Conservation (phyloP, 176 grass and related monocot species). For the Rhipidocladum racemiflorum region DNA sequence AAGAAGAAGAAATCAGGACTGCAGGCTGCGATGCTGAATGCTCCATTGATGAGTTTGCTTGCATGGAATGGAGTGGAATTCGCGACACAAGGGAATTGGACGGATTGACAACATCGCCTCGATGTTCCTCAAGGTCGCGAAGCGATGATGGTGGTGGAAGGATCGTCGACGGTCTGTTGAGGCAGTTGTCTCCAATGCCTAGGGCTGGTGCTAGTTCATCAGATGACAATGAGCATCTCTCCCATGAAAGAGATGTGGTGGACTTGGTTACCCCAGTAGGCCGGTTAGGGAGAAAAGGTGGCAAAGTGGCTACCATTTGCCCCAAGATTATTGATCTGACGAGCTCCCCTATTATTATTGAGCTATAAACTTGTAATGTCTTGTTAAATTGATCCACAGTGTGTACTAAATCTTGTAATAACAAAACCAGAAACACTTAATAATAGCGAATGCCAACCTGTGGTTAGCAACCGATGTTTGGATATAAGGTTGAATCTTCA, state of each 20-base stretch:
- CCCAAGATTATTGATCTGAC: slow-evolving; percentile 72
- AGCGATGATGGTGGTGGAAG: not conserved
- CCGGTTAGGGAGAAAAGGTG: slow-evolving; percentile 20
- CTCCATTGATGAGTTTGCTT: slow-evolving; percentile 17
- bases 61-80: not conserved
- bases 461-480: no score
- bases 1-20: not conserved
- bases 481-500: no score
- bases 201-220: not conserved
- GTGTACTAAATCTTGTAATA: not conserved
- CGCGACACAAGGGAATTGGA: not conserved
- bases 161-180: not conserved
- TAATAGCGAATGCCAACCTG: no score
- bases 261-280: slow-evolving; percentile 55
- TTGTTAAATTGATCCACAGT: not conserved
- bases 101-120: slow-evolving; percentile 8
- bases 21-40: slow-evolving; percentile 1
- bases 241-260: slow-evolving; percentile 41
- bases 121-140: not conserved
- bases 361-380: slow-evolving; percentile 51
- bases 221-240: not conserved
- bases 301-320: not conserved
- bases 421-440: not conserved
- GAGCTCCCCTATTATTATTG: slow-evolving; percentile 59
- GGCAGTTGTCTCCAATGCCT: not conserved